Evolutionary conservation across 2,329 filamentous ascomycete species (phyloP).

Genomic region (Cordyceps cicadae): DNA sequence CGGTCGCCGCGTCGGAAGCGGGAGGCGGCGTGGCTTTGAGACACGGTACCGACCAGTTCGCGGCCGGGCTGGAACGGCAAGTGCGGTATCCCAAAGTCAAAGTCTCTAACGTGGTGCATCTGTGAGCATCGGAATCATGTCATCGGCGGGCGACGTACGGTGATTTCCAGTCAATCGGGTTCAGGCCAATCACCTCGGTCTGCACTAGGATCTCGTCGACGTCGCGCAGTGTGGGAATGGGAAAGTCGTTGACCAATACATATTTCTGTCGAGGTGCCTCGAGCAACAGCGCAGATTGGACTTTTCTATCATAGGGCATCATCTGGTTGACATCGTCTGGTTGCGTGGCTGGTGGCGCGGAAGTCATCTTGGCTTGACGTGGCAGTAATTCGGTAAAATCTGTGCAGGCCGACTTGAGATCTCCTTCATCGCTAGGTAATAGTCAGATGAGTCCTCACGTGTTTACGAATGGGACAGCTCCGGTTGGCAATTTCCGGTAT

Average conservation of each 20-base stretch:
- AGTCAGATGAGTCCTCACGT: background rate
- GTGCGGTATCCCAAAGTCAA: constrained; percentile 59
- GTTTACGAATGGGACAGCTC: background rate
- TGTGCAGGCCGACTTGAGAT: background rate
- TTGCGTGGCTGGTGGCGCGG: background rate
- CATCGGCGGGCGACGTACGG: constrained; percentile 40
- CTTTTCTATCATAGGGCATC: background rate
- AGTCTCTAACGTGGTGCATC: constrained; percentile 35
- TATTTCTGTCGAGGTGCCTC: constrained; percentile 2
- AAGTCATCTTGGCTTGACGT: background rate
- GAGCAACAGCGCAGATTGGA: background rate
- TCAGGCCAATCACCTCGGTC: constrained; percentile 58
- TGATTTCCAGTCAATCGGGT: constrained; percentile 70
- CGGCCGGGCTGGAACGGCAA: constrained; percentile 62
- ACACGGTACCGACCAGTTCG: constrained; percentile 20
- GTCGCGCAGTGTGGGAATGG: constrained; percentile 31
- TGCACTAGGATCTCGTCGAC: constrained; percentile 52
- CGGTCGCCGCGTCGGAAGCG: constrained; percentile 50
- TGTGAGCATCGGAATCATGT: background rate
- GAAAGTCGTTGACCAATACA: constrained; percentile 24
- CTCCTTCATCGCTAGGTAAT: background rate
- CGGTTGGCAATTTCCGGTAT: background rate
- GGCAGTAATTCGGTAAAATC: background rate
- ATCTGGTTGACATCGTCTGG: background rate
- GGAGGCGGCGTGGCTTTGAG: constrained; percentile 20